Evolutionary conservation across 306 rosid genomes (phyloP).

Genomic region (Prunus salicina): DNA sequence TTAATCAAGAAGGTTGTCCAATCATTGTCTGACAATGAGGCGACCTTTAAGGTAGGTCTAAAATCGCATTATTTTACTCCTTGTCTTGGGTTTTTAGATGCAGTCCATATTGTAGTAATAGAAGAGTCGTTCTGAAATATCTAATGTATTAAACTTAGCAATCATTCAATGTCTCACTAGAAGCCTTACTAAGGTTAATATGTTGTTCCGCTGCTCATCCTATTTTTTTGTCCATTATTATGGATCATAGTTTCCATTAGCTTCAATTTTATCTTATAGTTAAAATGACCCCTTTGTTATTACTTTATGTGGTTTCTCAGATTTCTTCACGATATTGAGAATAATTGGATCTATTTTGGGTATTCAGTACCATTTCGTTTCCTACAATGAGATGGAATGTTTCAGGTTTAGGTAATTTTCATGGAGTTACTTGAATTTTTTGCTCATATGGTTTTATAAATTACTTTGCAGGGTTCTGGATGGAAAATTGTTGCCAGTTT

Average conservation of each 20-base stretch:
- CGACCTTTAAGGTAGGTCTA: not conserved
- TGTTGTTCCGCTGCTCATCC: not conserved
- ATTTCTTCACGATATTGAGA: not conserved
- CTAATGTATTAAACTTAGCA: not conserved
- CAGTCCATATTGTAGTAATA: not conserved
- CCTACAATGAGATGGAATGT: not conserved
- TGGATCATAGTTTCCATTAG: not conserved
- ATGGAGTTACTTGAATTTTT: not conserved
- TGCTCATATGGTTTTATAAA: not conserved
- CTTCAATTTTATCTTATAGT: not conserved
- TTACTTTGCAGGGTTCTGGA: constrained; percentile 81
- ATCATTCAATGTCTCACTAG: not conserved
- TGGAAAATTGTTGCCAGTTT: constrained; percentile 98
- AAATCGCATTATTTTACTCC: not conserved
- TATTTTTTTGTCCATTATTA: not conserved
- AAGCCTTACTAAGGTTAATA: not conserved
- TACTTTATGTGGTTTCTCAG: not conserved
- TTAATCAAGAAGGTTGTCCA: not conserved
- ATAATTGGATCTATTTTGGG: not conserved
- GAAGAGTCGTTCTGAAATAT: not conserved
- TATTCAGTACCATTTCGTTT: not conserved
- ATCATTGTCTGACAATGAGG: not conserved
- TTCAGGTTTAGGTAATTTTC: not conserved
- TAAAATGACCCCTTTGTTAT: not conserved
- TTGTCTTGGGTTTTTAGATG: not conserved